A percentile compares a stretch with the other conserved stretches of the same genome.
These are phyloP conservation scores for Phaeosphaeria sp. DNA, from an alignment of 2,329 filamentous ascomycete species.

Conservation along the genomic window DNA sequence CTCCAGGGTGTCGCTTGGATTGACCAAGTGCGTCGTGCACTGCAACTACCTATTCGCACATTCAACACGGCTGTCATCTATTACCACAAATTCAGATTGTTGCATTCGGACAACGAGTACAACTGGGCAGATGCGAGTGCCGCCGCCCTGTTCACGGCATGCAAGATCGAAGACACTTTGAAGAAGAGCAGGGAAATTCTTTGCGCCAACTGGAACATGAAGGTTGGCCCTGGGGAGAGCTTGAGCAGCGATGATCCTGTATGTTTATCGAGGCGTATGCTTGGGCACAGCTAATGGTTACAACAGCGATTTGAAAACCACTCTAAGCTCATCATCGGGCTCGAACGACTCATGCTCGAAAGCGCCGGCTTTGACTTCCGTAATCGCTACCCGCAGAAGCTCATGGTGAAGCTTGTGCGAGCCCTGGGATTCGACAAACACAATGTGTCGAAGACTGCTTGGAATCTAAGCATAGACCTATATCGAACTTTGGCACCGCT, in stretches of 20 bases:
- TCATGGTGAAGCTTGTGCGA: slow-evolving; percentile 79
- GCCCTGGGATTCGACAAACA: slow-evolving; percentile 61
- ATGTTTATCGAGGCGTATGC: slow-evolving; percentile 31
- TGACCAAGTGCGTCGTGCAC: slow-evolving; percentile 77
- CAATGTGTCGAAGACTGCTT: slow-evolving; percentile 70
- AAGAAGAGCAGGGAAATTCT: slow-evolving; percentile 96
- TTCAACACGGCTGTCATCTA: slow-evolving; percentile 91
- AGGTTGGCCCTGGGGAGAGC: slow-evolving; percentile 70
- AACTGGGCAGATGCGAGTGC: slow-evolving; percentile 84
- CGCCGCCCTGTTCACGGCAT: slow-evolving; percentile 87
- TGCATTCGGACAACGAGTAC: slow-evolving; percentile 85
- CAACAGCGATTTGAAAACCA: slow-evolving; percentile 77
- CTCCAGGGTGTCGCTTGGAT: slow-evolving; percentile 90
- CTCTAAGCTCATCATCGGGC: slow-evolving; percentile 81
- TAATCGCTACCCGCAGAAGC: slow-evolving; percentile 83
- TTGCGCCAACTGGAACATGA: slow-evolving; percentile 87
- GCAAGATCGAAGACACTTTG: slow-evolving; percentile 96
- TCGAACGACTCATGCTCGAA: slow-evolving; percentile 93
- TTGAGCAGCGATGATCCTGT: slow-evolving; percentile 83
- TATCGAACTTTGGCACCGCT: slow-evolving; percentile 93
- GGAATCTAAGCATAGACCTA: slow-evolving; percentile 83
- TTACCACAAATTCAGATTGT: slow-evolving; percentile 90
- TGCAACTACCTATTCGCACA: slow-evolving; percentile 86
- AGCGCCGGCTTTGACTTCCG: slow-evolving; percentile 93
- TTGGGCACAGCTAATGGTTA: slow-evolving; percentile 7